Conservation (phyloP, 306 rosid genomes). For the Quercus ilex region DNA sequence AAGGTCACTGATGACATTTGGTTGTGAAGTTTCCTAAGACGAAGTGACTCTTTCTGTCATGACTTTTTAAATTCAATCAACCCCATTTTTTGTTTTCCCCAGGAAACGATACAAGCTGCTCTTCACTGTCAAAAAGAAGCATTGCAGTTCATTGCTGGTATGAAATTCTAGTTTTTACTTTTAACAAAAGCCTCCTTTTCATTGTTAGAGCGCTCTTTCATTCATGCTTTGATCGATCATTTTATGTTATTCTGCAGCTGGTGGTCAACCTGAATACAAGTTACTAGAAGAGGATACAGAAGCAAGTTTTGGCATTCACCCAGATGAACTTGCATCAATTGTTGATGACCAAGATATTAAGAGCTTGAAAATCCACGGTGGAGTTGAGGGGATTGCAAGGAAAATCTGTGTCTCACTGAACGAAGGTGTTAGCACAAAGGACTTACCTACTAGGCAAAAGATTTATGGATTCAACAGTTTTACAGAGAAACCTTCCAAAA, state of each 20-base stretch:
- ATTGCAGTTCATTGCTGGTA: constrained; percentile 85
- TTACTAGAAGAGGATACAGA: constrained; percentile 59
- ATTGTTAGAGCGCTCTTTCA: constrained; percentile 17
- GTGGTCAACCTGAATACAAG: constrained; percentile 45
- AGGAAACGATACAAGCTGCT: constrained; percentile 89
- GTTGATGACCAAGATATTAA: constrained; percentile 54
- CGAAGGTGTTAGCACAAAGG: constrained; percentile 53
- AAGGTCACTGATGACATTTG: not conserved
- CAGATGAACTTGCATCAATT: constrained; percentile 81
- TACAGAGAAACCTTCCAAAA: constrained; percentile 66
- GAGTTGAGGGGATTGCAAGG: constrained; percentile 52
- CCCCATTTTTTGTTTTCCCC: constrained; percentile 27
- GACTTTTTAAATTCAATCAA: constrained; percentile 10
- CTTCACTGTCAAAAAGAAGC: constrained; percentile 89
- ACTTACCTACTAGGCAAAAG: constrained; percentile 53
- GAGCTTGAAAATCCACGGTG: constrained; percentile 50
- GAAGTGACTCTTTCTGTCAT: not conserved
- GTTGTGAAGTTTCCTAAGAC: not conserved
- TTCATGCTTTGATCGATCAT: constrained; percentile 18
- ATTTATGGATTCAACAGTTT: constrained; percentile 72
- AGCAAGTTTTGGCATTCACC: constrained; percentile 75
- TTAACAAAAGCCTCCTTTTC: not conserved
- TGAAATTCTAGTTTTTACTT: constrained; percentile 14
- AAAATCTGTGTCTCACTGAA: constrained; percentile 47
- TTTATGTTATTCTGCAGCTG: constrained; percentile 53